Evolutionary conservation across 176 grass and related monocot genomes (phyloP).

Genomic region (Juncus effusus): DNA sequence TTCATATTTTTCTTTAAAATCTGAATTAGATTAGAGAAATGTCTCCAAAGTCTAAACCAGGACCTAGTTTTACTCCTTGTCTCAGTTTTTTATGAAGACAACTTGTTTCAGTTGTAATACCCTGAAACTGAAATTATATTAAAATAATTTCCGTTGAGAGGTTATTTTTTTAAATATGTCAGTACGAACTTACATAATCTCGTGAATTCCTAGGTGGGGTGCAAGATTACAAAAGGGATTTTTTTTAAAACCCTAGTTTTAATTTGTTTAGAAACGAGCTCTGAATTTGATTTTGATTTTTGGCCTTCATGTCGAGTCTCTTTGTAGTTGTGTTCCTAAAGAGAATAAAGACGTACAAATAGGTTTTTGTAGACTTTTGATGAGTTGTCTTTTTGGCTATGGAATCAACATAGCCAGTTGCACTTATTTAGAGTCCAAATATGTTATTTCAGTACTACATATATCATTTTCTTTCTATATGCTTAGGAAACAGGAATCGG

Average conservation of each 20-base stretch:
- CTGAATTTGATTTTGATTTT: background rate
- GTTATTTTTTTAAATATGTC: background rate
- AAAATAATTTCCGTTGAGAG: too few species aligned
- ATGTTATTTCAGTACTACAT: too few species aligned
- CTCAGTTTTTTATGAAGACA: too few species aligned
- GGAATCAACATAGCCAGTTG: background rate
- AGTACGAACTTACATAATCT: constrained; percentile 3
- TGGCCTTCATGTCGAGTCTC: constrained; percentile 3
- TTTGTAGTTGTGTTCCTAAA: background rate
- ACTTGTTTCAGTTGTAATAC: too few species aligned
- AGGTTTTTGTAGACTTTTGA: background rate
- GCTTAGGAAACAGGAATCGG: too few species aligned
- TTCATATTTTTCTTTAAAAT: too few species aligned
- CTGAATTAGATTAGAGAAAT: too few species aligned
- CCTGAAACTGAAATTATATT: too few species aligned
- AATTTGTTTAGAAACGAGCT: constrained; percentile 5
- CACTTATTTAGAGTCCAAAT: background rate
- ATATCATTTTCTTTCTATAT: too few species aligned
- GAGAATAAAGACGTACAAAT: constrained; percentile 13
- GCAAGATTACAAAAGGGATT: background rate
- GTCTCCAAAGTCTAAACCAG: too few species aligned
- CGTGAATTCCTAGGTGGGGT: background rate
- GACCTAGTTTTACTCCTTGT: too few species aligned
- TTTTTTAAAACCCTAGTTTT: constrained; percentile 11
- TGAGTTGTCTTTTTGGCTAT: constrained; percentile 25